Evolutionary conservation across 2,329 filamentous ascomycete genomes (phyloP).

Genomic region (Emergomyces pasteurianus): DNA sequence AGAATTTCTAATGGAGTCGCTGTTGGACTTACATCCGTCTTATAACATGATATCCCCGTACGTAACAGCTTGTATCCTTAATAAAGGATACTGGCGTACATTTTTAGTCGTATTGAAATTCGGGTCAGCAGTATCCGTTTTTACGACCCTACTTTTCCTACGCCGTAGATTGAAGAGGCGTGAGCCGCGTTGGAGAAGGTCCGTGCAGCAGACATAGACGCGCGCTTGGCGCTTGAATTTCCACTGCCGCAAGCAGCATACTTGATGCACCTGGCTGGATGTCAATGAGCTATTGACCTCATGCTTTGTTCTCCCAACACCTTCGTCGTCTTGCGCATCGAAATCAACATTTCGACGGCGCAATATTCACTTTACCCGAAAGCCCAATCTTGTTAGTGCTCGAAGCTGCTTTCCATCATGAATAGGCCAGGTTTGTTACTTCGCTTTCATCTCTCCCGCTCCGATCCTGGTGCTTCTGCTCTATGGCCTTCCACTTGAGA

Average conservation of each 20-base stretch:
- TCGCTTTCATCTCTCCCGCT: slow-evolving; percentile 15
- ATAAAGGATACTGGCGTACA: not conserved
- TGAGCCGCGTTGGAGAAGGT: too few species aligned
- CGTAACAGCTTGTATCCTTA: not conserved
- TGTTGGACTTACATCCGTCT: too few species aligned
- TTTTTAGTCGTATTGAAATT: not conserved
- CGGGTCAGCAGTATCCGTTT: not conserved
- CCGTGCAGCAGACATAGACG: not conserved
- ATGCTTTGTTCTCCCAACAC: not conserved
- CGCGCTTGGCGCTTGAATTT: not conserved
- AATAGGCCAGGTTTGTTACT: slow-evolving; percentile 38
- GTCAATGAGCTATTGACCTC: not conserved
- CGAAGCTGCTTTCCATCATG: slow-evolving; percentile 23
- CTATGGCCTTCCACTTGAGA: slow-evolving; percentile 7
- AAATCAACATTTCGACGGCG: not conserved
- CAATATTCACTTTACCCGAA: not conserved
- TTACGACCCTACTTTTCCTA: too few species aligned
- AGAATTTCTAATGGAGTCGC: too few species aligned
- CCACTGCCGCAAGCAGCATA: not conserved
- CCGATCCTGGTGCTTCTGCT: slow-evolving; percentile 13
- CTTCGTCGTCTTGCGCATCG: not conserved
- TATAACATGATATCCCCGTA: not conserved
- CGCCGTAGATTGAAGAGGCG: too few species aligned
- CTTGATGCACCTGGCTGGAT: not conserved
- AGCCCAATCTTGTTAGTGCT: slow-evolving; percentile 6